Base-by-base conservation (phyloP, 129 eudicot species). In the Rutidosis leptorrhynchoides region DNA sequence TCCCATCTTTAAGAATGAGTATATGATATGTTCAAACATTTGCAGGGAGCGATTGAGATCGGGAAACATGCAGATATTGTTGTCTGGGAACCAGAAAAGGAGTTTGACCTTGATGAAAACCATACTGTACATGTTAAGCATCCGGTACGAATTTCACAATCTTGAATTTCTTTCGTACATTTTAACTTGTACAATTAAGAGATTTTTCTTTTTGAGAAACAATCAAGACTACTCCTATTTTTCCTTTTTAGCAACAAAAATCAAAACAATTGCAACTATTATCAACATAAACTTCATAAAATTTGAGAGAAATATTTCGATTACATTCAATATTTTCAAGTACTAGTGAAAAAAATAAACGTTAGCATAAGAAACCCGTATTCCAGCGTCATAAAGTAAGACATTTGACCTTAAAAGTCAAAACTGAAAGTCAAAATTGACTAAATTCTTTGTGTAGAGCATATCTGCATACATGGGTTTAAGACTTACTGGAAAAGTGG, bases 391-490 rank as follows among this genome's bases (percentile, higher is more conserved):
- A 10, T 19, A 19, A 49, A 51, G 48, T 67, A 67, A 67, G 15
- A 52, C 6, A 10, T 68, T 22, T 68, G 73, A 68, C 52, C 24
- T 23, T 7, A 33, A 33, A 68, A 33, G 64, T 35, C 65, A 54
- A 66, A 17, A 20, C 11, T 4, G 9, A 30, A 59, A 40, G 7
- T 14, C 0, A 65, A 66, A 45, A 14, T n/a, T 67, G 20, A 59
- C 43, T 33, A 19, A 32, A 19, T 75, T 60, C 37, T 65, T 49
- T 65, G 12, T 78, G 66, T 21, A 94, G 99, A 83, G 83, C 58
- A 94, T 89, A 42, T 89, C 99, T 0, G 99, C 99, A 35, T 94
- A 94, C 85, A 80, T 89, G 84, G 97, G 99, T 65, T 84, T 90
- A 29, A 79, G 81, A 74, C 86, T 94, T 9, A 12, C 77, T 0